phyloP scores from a whole-genome alignment of 2,329 filamentous ascomycete genomes.

The Phoma sp. region DNA sequence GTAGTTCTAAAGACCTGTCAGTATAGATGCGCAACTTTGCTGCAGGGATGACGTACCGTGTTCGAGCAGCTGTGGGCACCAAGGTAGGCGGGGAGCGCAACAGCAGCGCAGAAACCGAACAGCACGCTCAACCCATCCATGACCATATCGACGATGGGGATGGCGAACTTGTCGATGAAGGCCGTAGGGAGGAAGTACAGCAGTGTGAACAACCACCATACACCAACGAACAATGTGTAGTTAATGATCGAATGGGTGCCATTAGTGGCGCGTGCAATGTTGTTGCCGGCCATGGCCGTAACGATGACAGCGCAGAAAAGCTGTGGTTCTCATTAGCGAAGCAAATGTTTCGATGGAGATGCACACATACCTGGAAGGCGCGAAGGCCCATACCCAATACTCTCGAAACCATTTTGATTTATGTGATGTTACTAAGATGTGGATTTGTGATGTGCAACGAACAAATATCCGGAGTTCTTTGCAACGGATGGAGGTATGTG shows the following conservation, averaged over 20 bases:
- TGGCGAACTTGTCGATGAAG: constrained; percentile 60
- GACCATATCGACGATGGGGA: constrained; percentile 61
- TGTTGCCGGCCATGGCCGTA: constrained; percentile 68
- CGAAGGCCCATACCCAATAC: constrained; percentile 51
- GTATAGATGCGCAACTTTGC: neutral
- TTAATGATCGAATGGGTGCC: constrained; percentile 65
- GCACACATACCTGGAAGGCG: constrained; percentile 49
- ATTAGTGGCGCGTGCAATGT: constrained; percentile 60
- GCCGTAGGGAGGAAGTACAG: constrained; percentile 67
- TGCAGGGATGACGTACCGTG: constrained; percentile 50
- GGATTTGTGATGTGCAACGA: constrained; percentile 6
- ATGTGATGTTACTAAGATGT: constrained; percentile 12
- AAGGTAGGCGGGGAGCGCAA: constrained; percentile 74
- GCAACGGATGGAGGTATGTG: neutral
- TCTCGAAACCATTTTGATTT: constrained; percentile 50
- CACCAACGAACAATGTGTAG: constrained; percentile 72
- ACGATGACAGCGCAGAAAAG: constrained; percentile 66
- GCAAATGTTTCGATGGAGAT: neutral
- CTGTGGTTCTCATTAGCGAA: constrained; percentile 44
- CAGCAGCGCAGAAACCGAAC: constrained; percentile 73
- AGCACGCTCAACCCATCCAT: constrained; percentile 67
- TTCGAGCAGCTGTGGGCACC: constrained; percentile 72
- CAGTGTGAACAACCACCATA: constrained; percentile 69
- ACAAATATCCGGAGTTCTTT: neutral
- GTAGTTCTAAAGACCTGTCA: constrained; percentile 45